Percentiles rank a stretch among this genome's conserved stretches.
Evolutionary conservation across 2,329 filamentous ascomycete species (phyloP).

Genomic region (Tolypocladium paradoxum): DNA sequence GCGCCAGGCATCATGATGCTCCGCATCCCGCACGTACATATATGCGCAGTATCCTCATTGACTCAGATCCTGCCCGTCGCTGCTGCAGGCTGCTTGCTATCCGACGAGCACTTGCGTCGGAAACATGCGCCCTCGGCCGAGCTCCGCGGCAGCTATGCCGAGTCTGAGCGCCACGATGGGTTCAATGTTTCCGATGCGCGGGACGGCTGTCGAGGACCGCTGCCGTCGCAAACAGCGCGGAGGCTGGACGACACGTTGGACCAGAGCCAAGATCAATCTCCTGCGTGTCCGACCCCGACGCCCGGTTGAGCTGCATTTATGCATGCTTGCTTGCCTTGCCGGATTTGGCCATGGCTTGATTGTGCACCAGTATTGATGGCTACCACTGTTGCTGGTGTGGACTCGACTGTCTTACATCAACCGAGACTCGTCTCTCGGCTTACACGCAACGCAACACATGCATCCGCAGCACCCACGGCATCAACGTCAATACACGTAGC

Average conservation of each 20-base stretch:
- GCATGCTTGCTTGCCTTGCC: too few species aligned
- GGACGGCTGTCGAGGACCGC: too few species aligned
- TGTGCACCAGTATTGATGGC: too few species aligned
- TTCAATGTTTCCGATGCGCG: too few species aligned
- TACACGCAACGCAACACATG: background rate
- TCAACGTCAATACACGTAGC: slow-evolving; percentile 11
- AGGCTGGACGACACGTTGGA: background rate
- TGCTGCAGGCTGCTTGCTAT: background rate
- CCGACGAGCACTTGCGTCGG: slow-evolving; percentile 1
- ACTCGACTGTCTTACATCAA: too few species aligned
- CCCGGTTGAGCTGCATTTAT: too few species aligned
- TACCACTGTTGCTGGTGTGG: too few species aligned
- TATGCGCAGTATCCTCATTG: background rate
- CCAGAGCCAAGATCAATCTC: background rate
- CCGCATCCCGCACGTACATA: background rate
- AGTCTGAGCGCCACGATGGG: background rate
- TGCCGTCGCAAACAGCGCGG: background rate
- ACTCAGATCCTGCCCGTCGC: background rate
- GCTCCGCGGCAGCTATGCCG: background rate
- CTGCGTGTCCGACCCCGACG: too few species aligned
- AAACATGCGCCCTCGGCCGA: background rate
- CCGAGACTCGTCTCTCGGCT: too few species aligned
- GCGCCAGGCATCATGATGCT: background rate
- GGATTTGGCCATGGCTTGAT: background rate
- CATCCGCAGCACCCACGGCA: background rate